phyloP scores from a whole-genome alignment of 306 rosid species.

The Castanea crenata region DNA sequence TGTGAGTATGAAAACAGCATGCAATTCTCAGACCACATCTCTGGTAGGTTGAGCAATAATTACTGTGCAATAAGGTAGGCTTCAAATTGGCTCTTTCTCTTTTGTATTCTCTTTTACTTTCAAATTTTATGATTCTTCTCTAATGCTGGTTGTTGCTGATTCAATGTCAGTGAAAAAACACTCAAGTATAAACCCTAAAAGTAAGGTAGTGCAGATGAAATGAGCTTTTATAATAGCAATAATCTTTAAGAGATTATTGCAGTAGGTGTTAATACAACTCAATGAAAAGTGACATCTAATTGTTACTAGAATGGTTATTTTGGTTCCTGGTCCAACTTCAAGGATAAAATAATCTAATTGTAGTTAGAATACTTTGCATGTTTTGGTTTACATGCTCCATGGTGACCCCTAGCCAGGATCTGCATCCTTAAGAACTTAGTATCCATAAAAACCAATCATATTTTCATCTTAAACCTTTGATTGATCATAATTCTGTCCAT shows the following conservation, averaged over 20 bases:
- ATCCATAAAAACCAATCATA: not conserved
- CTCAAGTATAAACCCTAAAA: not conserved
- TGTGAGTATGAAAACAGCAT: conserved; percentile 66
- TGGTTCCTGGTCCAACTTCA: not conserved
- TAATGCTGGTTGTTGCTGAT: conserved; percentile 1
- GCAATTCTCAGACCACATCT: conserved; percentile 78
- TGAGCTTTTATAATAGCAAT: too few species aligned
- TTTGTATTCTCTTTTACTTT: not conserved
- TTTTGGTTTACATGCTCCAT: not conserved
- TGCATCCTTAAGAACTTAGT: not conserved
- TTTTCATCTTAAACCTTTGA: not conserved
- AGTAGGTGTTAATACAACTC: too few species aligned
- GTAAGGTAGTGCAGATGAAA: too few species aligned
- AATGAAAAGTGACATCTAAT: too few species aligned
- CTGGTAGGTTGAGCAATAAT: conserved; percentile 68
- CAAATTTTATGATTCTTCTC: conserved; percentile 2
- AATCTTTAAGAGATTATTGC: too few species aligned
- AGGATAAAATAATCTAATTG: not conserved
- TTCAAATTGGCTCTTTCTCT: not conserved
- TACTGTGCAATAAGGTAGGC: conserved; percentile 49
- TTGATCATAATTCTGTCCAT: not conserved
- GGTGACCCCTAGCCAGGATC: not conserved
- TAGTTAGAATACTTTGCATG: not conserved
- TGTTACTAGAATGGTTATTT: too few species aligned
- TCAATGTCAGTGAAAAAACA: not conserved